Evolutionary conservation across 495 filamentous ascomycete species (phyloP), one percentile per base, ranked within the genome.

Genomic region (Apodospora peruviana): DNA sequence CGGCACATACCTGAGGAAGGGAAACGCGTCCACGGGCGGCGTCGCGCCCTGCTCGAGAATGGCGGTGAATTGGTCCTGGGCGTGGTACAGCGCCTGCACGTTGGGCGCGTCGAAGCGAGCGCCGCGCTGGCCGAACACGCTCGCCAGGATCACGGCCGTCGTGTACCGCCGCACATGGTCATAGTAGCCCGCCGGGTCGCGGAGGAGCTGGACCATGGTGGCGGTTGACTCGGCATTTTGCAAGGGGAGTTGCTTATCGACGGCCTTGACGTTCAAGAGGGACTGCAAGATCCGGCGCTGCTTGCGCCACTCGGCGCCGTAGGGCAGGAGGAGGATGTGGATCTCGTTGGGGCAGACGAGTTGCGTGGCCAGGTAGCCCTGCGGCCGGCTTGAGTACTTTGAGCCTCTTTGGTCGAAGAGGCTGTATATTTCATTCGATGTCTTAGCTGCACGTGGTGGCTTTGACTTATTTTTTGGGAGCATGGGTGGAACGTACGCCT

Each of bases 261-360:
- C 37, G 14, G 18, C 37, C 12, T 40, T 40, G 3, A 40, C 18
- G 37, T 40, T 40, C 12, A 40, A 17, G 14, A 40, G 37, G 14
- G 37, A 40, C 18, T 40, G 37, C 37, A 40, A 14, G 14, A 40
- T 40, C n/a, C 18, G 12, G 37, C 37, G 37, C 18, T 40, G 37
- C 18, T 40, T 40, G 37, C 37, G 37, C 37, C 37, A 40, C 18
- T 40, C 37, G 1, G 37, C 2, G 14, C 37, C 37, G 37, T 40
- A 40, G 37, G 14, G 14, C 3, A 40, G 37, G 37, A 40, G 37
- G n/a, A 40, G 18, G 14, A 40, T 10, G 37, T 40, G 37, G 37
- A 40, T 40, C 18, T 40, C n/a, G 37, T 40, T 40, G 37, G 37
- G 37, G 37, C 37, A 40, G 37, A 40, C 37, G 3, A 40, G 37